Percentiles rank a stretch among this genome's conserved stretches.
These are phyloP conservation scores for Rhodotorula toruloides DNA, from an alignment of 768 basidiomycete genomes.

Conservation along the genomic window DNA sequence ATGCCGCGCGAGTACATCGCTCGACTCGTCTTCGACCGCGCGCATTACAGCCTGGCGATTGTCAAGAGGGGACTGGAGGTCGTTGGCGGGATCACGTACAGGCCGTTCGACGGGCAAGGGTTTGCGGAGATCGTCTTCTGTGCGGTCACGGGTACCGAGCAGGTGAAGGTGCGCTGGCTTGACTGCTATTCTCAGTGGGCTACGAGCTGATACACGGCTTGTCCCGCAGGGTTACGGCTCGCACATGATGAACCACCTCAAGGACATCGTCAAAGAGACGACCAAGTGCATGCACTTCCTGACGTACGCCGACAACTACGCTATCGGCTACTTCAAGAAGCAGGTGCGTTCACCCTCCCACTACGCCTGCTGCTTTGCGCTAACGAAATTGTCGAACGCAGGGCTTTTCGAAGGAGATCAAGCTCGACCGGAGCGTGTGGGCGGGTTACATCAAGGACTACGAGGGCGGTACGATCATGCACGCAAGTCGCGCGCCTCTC, in stretches of 20 bases:
- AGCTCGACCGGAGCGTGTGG: constrained; percentile 83
- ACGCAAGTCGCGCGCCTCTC: constrained; percentile 48
- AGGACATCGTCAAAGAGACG: constrained; percentile 81
- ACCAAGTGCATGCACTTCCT: constrained; percentile 89
- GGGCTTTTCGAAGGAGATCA: constrained; percentile 96
- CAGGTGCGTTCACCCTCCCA: constrained; percentile 51
- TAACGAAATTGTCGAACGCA: constrained; percentile 1
- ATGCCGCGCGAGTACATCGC: constrained; percentile 99
- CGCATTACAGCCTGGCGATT: constrained; percentile 88
- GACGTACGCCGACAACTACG: constrained; percentile 98
- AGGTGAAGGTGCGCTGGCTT: constrained; percentile 71
- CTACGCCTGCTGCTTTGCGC: background rate
- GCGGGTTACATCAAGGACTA: constrained; percentile 99
- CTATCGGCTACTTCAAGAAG: constrained; percentile 98
- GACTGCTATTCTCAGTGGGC: background rate
- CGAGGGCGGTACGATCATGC: constrained; percentile 98
- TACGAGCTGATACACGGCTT: background rate
- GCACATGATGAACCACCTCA: constrained; percentile 98
- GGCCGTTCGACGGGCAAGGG: constrained; percentile 87
- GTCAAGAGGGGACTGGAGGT: constrained; percentile 92
- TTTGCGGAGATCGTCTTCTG: constrained; percentile 99
- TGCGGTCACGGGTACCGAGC: constrained; percentile 90
- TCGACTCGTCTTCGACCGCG: constrained; percentile 82
- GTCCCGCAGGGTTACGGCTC: constrained; percentile 80
- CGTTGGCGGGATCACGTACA: constrained; percentile 93